These are phyloP conservation scores for Sporothrix dimorphospora DNA, from an alignment of 2,329 filamentous ascomycete genomes.

Conservation along the genomic window DNA sequence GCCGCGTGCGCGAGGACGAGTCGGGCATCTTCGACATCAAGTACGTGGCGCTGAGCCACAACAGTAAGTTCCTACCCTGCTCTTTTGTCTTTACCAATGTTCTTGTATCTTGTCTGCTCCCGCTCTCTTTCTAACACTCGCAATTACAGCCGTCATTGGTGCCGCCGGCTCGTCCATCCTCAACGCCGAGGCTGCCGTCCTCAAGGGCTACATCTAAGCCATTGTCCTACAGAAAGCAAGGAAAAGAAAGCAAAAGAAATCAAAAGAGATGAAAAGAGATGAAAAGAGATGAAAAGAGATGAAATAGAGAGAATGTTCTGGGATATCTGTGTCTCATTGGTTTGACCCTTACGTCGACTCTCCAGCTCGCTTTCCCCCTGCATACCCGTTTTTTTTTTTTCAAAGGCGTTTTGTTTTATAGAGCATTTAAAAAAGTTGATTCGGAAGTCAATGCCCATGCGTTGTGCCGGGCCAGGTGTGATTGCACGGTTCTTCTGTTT, in stretches of 20 bases:
- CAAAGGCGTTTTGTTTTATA: conserved; percentile 21
- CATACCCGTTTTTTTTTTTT: not conserved
- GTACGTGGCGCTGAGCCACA: conserved; percentile 90
- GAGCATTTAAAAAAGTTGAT: conserved; percentile 18
- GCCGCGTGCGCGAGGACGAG: conserved; percentile 81
- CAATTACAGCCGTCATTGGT: conserved; percentile 75
- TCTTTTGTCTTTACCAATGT: not conserved
- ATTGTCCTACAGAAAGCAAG: too few species aligned
- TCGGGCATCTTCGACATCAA: conserved; percentile 91
- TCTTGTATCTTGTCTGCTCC: not conserved
- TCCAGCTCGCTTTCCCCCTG: not conserved
- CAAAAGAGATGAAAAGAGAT: conserved; percentile 28
- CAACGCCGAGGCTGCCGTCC: conserved; percentile 88
- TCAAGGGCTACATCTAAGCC: conserved; percentile 86
- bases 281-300: not conserved
- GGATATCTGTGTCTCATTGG: not conserved
- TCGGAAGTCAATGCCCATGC: not conserved
- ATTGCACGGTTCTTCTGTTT: not conserved
- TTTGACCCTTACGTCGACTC: not conserved
- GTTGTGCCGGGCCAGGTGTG: not conserved
- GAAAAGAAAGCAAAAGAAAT: too few species aligned
- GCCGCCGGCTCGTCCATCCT: conserved; percentile 95
- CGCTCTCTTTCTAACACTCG: conserved; percentile 34
- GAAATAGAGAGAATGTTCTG: not conserved
- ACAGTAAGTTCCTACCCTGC: conserved; percentile 52